phyloP scores from a whole-genome alignment of 257 asterid genomes.

The Paulownia fortunei region DNA sequence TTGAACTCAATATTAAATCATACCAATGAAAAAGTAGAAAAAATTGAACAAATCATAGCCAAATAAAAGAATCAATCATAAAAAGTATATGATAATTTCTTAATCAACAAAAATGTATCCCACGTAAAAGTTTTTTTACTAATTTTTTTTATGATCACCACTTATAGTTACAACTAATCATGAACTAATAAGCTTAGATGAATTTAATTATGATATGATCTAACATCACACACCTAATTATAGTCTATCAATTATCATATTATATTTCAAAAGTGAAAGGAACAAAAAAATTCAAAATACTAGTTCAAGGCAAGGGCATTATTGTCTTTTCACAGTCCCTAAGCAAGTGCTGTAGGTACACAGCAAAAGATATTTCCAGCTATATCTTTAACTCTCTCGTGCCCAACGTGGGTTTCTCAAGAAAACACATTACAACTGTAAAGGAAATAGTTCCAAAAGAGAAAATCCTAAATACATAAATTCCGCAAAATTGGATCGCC shows the following conservation, averaged over 20 bases:
- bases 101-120: too few relatives aligned
- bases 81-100: too few relatives aligned
- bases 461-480: not conserved
- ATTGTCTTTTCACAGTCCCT: not conserved
- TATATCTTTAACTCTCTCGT: conserved; percentile 19
- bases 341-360: not conserved
- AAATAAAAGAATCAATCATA: too few relatives aligned
- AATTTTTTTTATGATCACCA: too few relatives aligned
- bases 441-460: not conserved
- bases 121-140: too few relatives aligned
- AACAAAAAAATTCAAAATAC: not conserved
- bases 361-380: not conserved
- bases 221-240: not conserved
- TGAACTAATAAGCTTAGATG: not conserved
- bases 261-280: not conserved
- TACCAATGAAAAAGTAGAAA: too few relatives aligned
- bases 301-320: conserved; percentile 17
- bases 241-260: not conserved
- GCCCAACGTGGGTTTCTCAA: conserved; percentile 36
- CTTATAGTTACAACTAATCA: too few relatives aligned
- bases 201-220: not conserved
- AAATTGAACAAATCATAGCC: too few relatives aligned
- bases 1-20: too few relatives aligned
- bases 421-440: conserved; percentile 10
- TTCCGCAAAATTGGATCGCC: conserved; percentile 37